Conservation (phyloP, 345 rosid species). For the Corymbia maculata region DNA sequence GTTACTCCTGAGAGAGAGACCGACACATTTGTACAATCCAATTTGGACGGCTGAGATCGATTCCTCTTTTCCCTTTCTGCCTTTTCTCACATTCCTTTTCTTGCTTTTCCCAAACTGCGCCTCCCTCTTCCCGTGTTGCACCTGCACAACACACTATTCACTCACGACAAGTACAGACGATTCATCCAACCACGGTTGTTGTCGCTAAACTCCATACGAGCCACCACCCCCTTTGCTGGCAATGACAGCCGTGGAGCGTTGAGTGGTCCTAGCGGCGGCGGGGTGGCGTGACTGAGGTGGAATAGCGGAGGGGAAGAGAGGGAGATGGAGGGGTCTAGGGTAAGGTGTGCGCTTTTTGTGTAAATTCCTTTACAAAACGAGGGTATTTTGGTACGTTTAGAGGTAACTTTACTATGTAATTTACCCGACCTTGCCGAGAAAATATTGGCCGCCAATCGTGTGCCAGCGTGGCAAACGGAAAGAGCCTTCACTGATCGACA, state of each 20-base stretch:
- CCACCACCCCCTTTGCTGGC: neutral
- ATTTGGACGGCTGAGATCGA: neutral
- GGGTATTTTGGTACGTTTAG: no score
- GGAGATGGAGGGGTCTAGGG: no score
- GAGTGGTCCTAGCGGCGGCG: no score
- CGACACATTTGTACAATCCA: neutral
- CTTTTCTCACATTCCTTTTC: neutral
- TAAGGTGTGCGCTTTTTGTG: no score
- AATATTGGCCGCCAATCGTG: no score
- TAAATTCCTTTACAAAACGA: no score
- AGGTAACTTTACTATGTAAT: no score
- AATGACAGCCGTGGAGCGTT: neutral
- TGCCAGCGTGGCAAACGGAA: no score
- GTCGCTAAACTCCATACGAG: neutral
- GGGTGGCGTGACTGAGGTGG: no score
- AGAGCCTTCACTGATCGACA: no score
- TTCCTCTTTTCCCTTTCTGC: neutral
- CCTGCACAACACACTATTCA: neutral
- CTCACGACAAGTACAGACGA: neutral
- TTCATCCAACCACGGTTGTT: neutral
- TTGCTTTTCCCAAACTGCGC: neutral
- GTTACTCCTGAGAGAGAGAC: neutral
- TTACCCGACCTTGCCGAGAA: no score
- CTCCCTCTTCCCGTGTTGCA: neutral
- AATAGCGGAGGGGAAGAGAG: no score